These are phyloP conservation scores for Yarrowia sp. DNA, from an alignment of 805 yeast genomes.

Conservation along the genomic window DNA sequence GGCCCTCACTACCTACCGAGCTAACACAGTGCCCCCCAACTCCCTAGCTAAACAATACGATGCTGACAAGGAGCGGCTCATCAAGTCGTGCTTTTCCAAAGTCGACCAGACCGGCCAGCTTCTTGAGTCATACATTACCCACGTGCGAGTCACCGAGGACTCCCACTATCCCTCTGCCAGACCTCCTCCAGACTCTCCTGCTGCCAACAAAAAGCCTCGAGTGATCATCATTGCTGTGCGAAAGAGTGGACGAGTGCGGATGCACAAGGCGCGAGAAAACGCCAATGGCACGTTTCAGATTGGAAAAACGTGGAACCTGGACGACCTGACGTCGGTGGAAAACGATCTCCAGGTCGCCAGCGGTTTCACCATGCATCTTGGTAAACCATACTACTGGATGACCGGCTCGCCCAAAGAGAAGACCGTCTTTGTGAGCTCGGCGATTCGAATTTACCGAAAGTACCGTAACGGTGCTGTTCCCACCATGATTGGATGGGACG, in stretches of 20 bases:
- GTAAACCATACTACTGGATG: conserved; percentile 86
- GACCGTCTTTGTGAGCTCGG: conserved; percentile 61
- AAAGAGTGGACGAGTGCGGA: conserved; percentile 67
- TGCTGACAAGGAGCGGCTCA: conserved; percentile 58
- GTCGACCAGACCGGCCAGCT: conserved; percentile 49
- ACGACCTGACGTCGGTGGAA: conserved; percentile 66
- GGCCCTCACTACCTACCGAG: too few relatives aligned
- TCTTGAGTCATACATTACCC: conserved; percentile 72
- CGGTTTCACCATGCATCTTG: conserved; percentile 62
- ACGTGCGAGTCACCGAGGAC: conserved; percentile 76
- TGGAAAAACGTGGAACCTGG: conserved; percentile 91
- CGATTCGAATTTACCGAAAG: conserved; percentile 61
- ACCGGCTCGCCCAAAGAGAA: conserved; percentile 65
- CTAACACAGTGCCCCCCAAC: conserved; percentile 38
- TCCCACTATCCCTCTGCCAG: conserved; percentile 69
- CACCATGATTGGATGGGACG: conserved; percentile 60
- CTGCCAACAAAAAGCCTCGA: conserved; percentile 59
- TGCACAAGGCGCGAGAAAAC: conserved; percentile 88
- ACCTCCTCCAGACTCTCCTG: conserved; percentile 65
- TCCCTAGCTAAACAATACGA: conserved; percentile 64
- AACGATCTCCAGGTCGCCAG: conserved; percentile 53
- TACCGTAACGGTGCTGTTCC: conserved; percentile 66
- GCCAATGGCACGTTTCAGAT: conserved; percentile 78
- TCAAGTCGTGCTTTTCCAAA: conserved; percentile 59
- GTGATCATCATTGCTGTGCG: conserved; percentile 61